phyloP scores from a whole-genome alignment of 108 stramenopile species.

The Cyclostephanos tholiformis region DNA sequence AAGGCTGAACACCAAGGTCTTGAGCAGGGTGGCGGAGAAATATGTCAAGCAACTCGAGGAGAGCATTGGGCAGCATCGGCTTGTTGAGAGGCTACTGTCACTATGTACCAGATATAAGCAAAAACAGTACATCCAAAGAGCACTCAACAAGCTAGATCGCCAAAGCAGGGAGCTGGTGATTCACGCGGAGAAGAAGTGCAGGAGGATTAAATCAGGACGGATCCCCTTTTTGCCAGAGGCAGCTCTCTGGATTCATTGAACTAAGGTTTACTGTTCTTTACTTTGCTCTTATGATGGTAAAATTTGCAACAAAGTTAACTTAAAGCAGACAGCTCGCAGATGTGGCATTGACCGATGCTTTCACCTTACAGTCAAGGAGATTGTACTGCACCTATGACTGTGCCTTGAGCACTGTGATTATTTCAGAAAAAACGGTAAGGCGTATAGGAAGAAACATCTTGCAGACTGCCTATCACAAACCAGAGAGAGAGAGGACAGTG shows the following conservation, averaged over 20 bases:
- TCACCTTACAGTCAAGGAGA: background rate
- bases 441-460: constrained; percentile 1
- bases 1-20: too few relatives aligned
- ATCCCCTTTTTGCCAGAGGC: constrained; percentile 23
- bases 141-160: background rate
- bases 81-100: background rate
- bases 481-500: background rate
- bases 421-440: background rate
- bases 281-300: background rate
- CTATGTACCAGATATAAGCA: too few relatives aligned
- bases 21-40: background rate
- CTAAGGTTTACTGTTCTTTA: constrained; percentile 6
- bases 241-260: background rate
- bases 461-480: background rate
- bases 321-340: background rate
- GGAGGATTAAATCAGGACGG: constrained; percentile 5
- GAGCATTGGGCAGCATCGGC: background rate
- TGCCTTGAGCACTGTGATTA: constrained; percentile 3
- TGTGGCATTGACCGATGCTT: constrained; percentile 1
- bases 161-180: background rate
- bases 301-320: constrained; percentile 1
- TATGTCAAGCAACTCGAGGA: background rate
- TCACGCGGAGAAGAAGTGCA: constrained; percentile 7
- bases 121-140: background rate
- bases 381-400: background rate